Evolutionary conservation across 2,329 filamentous ascomycete genomes (phyloP), one percentile per base, ranked within the genome.

Genomic region (Gremmenia infestans): DNA sequence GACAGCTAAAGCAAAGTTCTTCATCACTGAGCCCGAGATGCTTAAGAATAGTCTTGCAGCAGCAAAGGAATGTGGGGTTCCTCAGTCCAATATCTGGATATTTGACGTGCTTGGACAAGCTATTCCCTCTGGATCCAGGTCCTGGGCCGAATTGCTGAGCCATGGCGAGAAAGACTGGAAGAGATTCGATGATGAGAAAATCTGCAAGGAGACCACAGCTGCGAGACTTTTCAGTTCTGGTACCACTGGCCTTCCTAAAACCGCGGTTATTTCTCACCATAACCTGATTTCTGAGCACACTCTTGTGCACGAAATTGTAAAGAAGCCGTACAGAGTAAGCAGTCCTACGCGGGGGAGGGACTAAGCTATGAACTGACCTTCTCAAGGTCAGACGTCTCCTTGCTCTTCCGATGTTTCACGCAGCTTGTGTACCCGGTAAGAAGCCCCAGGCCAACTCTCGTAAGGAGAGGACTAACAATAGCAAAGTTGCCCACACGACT

Each of bases 401-500:
- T 58, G 76, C 71, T 53, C 73, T 79, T 28, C 79, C 78, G 12
- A 76, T 80, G 69, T 82, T 82, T 63, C 79, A 82, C 64, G 72
- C 93, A 8, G 86, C 84, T 66, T 88, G 91, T 70, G 74, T 94
- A 19, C 91, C 91, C 0, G 82, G 60, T 63, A 28, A 59, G 57
- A 49, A 23, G 22, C 12, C 7, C 22, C 32, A n/a, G 9, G 15
- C 7, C 43, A 25, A 8, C 14, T 4, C 35, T 46, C 9, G 5
- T 32, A 48, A 23, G 15, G 17, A 11, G 17, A 17, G 15, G 47
- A 42, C 32, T 51, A 19, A 47, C 19, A 40, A 28, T 6, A 12
- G n/a, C 90, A 72, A 89, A 85, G 85, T 35, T 82, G 82, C 70
- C 80, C 81, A 47, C 88, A 94, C 75, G 85, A 85, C 59, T 0